Conservation (phyloP, 805 yeast species). For the Deakozyma indianensis region DNA sequence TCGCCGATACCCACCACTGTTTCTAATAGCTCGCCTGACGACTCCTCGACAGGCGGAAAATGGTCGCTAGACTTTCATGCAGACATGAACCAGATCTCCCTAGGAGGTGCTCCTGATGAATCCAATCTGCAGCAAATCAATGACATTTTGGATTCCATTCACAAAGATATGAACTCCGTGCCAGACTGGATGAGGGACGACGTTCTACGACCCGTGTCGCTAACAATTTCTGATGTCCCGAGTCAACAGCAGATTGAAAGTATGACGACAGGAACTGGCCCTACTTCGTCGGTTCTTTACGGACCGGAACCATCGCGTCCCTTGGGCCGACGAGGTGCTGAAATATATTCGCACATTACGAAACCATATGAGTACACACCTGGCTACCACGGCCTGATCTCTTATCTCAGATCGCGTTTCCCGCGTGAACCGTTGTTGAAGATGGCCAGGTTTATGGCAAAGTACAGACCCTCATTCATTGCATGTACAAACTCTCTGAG, state of each 20-base stretch:
- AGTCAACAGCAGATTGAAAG: conserved; percentile 1
- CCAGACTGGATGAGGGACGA: conserved; percentile 6
- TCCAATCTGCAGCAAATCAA: neutral
- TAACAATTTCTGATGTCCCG: neutral
- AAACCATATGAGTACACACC: conserved; percentile 78
- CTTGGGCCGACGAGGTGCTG: neutral
- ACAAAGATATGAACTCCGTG: conserved; percentile 3
- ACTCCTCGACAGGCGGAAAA: neutral
- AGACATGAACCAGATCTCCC: neutral
- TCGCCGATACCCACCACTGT: neutral
- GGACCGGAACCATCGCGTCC: neutral
- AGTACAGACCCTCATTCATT: conserved; percentile 81
- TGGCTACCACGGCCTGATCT: conserved; percentile 72
- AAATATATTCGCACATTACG: neutral
- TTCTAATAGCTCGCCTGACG: conserved; percentile 1
- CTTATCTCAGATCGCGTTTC: conserved; percentile 60
- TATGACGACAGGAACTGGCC: neutral
- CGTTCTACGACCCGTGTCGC: neutral
- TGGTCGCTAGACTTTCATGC: neutral
- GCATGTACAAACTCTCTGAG: conserved; percentile 82
- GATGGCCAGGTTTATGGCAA: conserved; percentile 81
- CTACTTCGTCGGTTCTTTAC: neutral
- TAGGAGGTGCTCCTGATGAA: neutral
- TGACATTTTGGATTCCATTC: neutral
- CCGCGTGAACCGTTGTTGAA: conserved; percentile 53